A percentile compares a stretch with the other conserved stretches of the same genome.
Evolutionary conservation across 1,139 yeast genomes (phyloP).

Genomic region (Pichia sp.): DNA sequence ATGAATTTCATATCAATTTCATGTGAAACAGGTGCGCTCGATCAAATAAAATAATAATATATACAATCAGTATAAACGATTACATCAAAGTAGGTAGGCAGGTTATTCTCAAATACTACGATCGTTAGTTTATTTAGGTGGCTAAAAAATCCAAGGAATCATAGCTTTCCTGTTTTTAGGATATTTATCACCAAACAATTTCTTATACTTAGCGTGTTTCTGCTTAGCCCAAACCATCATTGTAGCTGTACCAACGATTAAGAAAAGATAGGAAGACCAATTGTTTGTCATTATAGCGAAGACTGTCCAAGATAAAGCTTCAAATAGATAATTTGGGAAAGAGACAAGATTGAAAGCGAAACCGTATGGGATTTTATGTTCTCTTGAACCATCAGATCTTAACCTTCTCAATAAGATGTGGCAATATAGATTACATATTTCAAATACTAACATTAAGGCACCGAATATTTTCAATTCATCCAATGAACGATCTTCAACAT

Average conservation of each 20-base stretch:
- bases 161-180: constrained; percentile 63
- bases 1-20: too few relatives aligned
- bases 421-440: constrained; percentile 62
- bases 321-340: constrained; percentile 85
- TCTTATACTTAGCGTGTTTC: constrained; percentile 60
- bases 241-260: constrained; percentile 63
- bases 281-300: constrained; percentile 69
- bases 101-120: too few relatives aligned
- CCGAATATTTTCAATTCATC: constrained; percentile 28
- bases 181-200: constrained; percentile 67
- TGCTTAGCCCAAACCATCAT: constrained; percentile 76
- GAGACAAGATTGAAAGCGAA: constrained; percentile 31
- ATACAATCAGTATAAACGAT: too few relatives aligned
- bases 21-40: too few relatives aligned
- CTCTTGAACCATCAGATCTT: constrained; percentile 43
- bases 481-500: constrained; percentile 28
- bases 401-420: constrained; percentile 57
- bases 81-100: too few relatives aligned
- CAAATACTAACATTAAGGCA: constrained; percentile 55
- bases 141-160: constrained; percentile 49
- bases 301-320: constrained; percentile 64
- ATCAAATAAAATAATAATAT: too few relatives aligned
- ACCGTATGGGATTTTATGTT: constrained; percentile 46
- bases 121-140: too few relatives aligned
- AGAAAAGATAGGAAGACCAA: constrained; percentile 67